These are phyloP conservation scores for Pestalotiopsis sp. DNA, from an alignment of 2,329 filamentous ascomycete species.

Conservation along the genomic window DNA sequence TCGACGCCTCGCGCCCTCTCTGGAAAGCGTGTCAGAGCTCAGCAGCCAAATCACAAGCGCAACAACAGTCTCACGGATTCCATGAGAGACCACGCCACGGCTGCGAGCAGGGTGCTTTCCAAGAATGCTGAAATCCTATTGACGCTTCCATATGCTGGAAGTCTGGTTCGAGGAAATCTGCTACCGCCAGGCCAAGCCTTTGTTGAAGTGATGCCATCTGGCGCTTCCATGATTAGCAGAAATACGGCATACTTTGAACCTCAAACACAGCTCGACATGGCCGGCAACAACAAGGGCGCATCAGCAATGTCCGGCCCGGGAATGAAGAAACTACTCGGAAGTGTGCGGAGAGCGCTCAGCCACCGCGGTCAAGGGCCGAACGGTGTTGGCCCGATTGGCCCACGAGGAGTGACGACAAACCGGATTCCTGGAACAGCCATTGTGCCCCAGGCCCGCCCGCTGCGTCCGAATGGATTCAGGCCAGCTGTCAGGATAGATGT, in stretches of 20 bases:
- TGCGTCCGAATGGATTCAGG: slow-evolving; percentile 43
- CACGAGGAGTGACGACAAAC: slow-evolving; percentile 57
- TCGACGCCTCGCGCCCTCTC: slow-evolving; percentile 59
- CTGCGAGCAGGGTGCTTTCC: slow-evolving; percentile 49
- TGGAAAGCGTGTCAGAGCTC: slow-evolving; percentile 60
- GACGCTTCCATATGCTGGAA: slow-evolving; percentile 72
- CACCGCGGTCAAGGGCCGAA: slow-evolving; percentile 52
- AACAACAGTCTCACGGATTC: slow-evolving; percentile 90
- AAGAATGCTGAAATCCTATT: slow-evolving; percentile 61
- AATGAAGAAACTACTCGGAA: slow-evolving; percentile 84
- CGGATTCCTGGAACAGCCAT: slow-evolving; percentile 61
- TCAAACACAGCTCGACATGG: slow-evolving; percentile 35
- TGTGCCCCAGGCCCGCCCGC: slow-evolving; percentile 54
- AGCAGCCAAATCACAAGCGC: slow-evolving; percentile 68
- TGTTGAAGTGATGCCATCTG: slow-evolving; percentile 66
- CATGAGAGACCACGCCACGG: slow-evolving; percentile 64
- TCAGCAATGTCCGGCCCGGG: slow-evolving; percentile 70
- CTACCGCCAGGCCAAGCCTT: slow-evolving; percentile 82
- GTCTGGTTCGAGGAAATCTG: slow-evolving; percentile 83
- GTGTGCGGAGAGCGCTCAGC: slow-evolving; percentile 80
- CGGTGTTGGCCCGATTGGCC: slow-evolving; percentile 50
- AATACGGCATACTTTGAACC: slow-evolving; percentile 57
- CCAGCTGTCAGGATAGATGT: slow-evolving; percentile 74
- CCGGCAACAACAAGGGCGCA: slow-evolving; percentile 44
- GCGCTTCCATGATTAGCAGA: slow-evolving; percentile 47